phyloP scores from a whole-genome alignment of 495 filamentous ascomycete genomes.

The Penicillium malachiteum region DNA sequence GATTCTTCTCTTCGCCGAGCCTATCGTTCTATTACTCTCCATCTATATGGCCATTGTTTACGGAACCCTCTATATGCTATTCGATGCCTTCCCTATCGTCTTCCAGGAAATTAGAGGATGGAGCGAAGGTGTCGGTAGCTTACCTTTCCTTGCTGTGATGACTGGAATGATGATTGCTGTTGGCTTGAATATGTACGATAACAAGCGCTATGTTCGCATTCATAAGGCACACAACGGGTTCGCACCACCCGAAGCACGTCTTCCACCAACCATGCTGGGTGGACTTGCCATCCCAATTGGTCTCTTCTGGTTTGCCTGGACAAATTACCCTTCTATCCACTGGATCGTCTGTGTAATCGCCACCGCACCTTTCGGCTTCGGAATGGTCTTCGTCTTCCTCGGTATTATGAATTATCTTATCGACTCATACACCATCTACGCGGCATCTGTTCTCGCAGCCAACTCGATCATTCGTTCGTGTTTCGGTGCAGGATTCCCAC shows the following conservation, averaged over 20 bases:
- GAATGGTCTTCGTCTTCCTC: constrained; percentile 66
- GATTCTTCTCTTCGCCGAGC: constrained; percentile 31
- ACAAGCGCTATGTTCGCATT: constrained; percentile 33
- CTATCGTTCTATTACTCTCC: constrained; percentile 55
- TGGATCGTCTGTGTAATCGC: constrained; percentile 60
- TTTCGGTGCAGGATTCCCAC: constrained; percentile 70
- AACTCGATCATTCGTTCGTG: constrained; percentile 60
- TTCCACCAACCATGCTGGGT: constrained; percentile 34
- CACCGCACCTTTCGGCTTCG: constrained; percentile 62
- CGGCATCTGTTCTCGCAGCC: constrained; percentile 68
- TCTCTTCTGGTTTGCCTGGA: constrained; percentile 62
- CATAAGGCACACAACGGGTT: constrained; percentile 21
- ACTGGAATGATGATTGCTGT: constrained; percentile 67
- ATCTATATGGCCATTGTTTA: constrained; percentile 69
- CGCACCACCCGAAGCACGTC: constrained; percentile 39
- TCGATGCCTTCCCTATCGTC: constrained; percentile 72
- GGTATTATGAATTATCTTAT: constrained; percentile 69
- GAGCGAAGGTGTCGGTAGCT: constrained; percentile 60
- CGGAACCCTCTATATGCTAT: constrained; percentile 71
- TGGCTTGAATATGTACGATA: constrained; percentile 31
- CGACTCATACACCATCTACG: constrained; percentile 69
- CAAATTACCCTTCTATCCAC: constrained; percentile 59
- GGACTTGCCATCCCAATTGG: constrained; percentile 35
- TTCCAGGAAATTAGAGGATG: constrained; percentile 69
- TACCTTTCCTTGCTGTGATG: constrained; percentile 72